Evolutionary conservation across 148 eudicot genomes (phyloP).

Genomic region (Heliamphora exappendiculata): DNA sequence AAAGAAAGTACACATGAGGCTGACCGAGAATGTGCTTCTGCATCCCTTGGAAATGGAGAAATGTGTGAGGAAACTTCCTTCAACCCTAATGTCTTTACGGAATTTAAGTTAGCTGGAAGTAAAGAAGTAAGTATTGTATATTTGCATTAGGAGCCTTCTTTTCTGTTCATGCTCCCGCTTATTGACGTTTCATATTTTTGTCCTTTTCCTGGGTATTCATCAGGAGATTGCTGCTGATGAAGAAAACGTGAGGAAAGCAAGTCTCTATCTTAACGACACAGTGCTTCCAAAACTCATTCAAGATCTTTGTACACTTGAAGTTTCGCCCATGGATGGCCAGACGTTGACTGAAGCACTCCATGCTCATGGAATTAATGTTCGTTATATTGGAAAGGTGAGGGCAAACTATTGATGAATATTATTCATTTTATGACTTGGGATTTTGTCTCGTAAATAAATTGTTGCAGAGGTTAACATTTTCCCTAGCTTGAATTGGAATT

Average conservation of each 20-base stretch:
- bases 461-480: neutral
- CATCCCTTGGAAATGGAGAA: conserved; percentile 26
- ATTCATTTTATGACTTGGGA: neutral
- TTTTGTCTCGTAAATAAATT: neutral
- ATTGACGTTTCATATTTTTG: neutral
- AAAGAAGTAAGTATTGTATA: conserved; percentile 43
- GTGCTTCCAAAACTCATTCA: conserved; percentile 74
- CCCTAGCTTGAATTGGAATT: neutral
- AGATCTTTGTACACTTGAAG: conserved; percentile 92
- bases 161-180: neutral
- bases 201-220: conserved; percentile 11
- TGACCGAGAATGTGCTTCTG: conserved; percentile 27
- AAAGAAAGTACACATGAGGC: conserved; percentile 28
- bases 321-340: conserved; percentile 99
- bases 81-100: conserved; percentile 93
- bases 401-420: neutral
- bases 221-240: conserved; percentile 93
- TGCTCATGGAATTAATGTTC: conserved; percentile 94
- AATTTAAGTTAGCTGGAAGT: conserved; percentile 78
- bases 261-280: conserved; percentile 55
- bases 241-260: conserved; percentile 74
- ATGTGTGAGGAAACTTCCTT: conserved; percentile 42
- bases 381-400: conserved; percentile 87
- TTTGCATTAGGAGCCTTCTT: neutral
- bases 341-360: conserved; percentile 96